Evolutionary conservation across 2,329 filamentous ascomycete species (phyloP).

Genomic region (Dactylonectria macrodidyma): DNA sequence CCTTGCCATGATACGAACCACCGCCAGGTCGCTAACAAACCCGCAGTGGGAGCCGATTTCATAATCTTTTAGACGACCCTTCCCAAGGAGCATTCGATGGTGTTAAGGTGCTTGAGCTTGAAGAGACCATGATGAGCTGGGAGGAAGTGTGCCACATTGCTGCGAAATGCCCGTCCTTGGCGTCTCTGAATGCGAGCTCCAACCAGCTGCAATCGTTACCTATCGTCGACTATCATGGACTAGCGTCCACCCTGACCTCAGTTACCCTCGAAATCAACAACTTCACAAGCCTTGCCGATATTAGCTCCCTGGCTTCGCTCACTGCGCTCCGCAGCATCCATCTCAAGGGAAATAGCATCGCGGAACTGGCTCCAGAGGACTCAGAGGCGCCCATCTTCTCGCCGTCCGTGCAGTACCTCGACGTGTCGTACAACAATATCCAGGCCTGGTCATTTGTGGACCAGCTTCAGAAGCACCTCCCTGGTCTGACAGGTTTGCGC

Average conservation of each 20-base stretch:
- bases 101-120: constrained; percentile 74
- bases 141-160: constrained; percentile 71
- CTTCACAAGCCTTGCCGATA: constrained; percentile 71
- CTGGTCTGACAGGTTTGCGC: constrained; percentile 81
- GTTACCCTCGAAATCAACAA: constrained; percentile 82
- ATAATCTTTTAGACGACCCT: constrained; percentile 56
- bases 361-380: constrained; percentile 52
- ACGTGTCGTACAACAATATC: constrained; percentile 81
- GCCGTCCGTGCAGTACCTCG: constrained; percentile 72
- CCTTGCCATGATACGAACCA: not conserved
- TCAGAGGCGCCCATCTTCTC: constrained; percentile 64
- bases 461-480: constrained; percentile 76
- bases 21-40: constrained; percentile 34
- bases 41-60: constrained; percentile 81
- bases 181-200: constrained; percentile 66
- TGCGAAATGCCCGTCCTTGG: constrained; percentile 67
- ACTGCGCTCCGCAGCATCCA: constrained; percentile 71
- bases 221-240: constrained; percentile 52
- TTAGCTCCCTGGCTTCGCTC: constrained; percentile 68
- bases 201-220: constrained; percentile 72
- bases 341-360: constrained; percentile 84
- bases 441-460: constrained; percentile 82
- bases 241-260: constrained; percentile 70
- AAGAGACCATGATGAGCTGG: constrained; percentile 78
- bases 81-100: constrained; percentile 60